Base-by-base conservation (phyloP, 805 yeast genomes). In the Wickerhamomyces bovis region DNA sequence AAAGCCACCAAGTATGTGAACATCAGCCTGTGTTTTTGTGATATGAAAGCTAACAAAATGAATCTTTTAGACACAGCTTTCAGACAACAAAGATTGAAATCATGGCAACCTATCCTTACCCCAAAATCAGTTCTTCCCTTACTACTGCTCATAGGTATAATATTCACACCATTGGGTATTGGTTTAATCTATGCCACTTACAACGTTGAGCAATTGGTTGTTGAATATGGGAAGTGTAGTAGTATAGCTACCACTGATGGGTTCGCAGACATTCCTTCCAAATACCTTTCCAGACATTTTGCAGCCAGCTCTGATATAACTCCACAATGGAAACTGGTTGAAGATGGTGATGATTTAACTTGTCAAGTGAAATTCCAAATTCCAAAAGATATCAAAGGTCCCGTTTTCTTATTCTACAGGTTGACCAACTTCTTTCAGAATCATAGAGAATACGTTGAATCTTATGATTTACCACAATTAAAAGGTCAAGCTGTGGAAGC, bases 351-450 rank as follows among this genome's bases (percentile, higher is more conserved):
- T 6, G 57, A 65, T 11, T 61, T 61, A 18, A 70, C 69, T 3
- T 92, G 99, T 65, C 69, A 73, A 25, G 56, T 94, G 35, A 78
- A 80, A 57, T 92, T 94, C 67, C 77, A 78, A 38, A 63, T 89
- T 23, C 95, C 96, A 13, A 71, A 71, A 39, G 81, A 81, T 46
- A 73, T 94, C 63, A 73, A 79, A 38, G 77, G 83, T 2, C 88
- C 95, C 3, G 61, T 89, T 9, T 89, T 74, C 62, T 60, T 89
- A 52, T 94, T 88, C 68, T 94, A 94, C 69, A 81, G 82, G 54
- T 71, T 94, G 58, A 89, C 97, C 31, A 89, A 89, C 63, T 94
- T 92, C 65, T 89, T 75, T 65, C 98, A 94, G 65, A 94, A 94
- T 64, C 99, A 94, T 68, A 79, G 99, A 50, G 87, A 94, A 52